phyloP scores from a whole-genome alignment of 352 stramenopile species.

The Thraustotheca clavata region DNA sequence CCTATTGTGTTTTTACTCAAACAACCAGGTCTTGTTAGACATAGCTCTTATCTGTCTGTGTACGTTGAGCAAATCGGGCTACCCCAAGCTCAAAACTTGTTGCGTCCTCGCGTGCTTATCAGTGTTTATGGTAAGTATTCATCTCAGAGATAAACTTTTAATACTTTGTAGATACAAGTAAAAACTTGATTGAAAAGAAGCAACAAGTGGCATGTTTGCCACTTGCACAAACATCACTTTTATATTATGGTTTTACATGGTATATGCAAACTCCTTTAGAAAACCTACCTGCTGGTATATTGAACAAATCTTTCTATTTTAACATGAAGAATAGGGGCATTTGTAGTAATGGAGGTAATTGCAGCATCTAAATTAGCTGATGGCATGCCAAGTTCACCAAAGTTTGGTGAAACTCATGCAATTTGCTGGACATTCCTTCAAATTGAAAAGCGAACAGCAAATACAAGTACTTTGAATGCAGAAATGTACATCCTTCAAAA shows the following conservation, averaged over 20 bases:
- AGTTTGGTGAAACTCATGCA: not conserved
- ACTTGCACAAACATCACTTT: conserved; percentile 37
- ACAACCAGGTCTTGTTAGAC: conserved; percentile 51
- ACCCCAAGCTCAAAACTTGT: conserved; percentile 39
- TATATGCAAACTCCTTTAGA: conserved; percentile 91
- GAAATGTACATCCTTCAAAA: conserved; percentile 54
- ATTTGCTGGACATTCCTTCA: conserved; percentile 80
- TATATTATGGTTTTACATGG: conserved; percentile 86
- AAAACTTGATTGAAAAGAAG: conserved; percentile 61
- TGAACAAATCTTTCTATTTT: not conserved
- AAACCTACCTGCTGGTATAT: conserved; percentile 54
- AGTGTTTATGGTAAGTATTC: conserved; percentile 42
- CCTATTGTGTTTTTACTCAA: conserved; percentile 65
- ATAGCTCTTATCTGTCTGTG: conserved; percentile 77
- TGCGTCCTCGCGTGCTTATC: conserved; percentile 54
- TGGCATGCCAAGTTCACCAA: conserved; percentile 13
- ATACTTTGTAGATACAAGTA: conserved; percentile 25
- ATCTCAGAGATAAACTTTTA: not conserved
- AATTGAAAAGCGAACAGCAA: conserved; percentile 70
- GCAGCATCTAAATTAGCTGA: not conserved
- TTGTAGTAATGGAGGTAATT: conserved; percentile 61
- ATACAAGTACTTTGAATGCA: conserved; percentile 48
- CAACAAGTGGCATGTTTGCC: conserved; percentile 69
- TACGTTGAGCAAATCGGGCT: conserved; percentile 70
- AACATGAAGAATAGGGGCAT: conserved; percentile 28